Base-by-base conservation (phyloP, 1,139 yeast species). In the Geotrichum siamense region DNA sequence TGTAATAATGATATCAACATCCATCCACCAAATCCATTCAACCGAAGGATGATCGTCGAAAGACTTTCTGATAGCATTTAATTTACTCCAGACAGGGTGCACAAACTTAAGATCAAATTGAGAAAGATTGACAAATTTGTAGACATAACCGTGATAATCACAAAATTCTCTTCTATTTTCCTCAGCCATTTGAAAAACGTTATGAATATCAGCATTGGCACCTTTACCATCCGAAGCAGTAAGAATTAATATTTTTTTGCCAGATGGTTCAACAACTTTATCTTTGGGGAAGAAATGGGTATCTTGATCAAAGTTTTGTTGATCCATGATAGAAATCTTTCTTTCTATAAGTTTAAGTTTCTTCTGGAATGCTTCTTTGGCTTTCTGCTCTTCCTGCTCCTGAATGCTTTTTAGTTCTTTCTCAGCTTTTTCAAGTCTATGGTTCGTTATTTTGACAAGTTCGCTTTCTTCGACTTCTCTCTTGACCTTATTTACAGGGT, bases 151-250 rank as follows among this genome's bases (percentile, higher is more conserved):
- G 39, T 63, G 66, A 43, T 47, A 49, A 31, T 51, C 51, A 34
- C 63, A 58, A 47, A 61, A 63, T 31, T 59, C 63, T 16, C 54
- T 50, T 13, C 67, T 55, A 48, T 62, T 63, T 31, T 49, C 41
- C 33, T 55, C 48, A 17, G 61, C 56, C 54, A 49, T 51, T 10
- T 53, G 43, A 17, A 55, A 44, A 10, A 56, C 45, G 34, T 57
- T 54, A 6, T 48, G 41, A 26, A 53, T 57, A 13, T 45, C 51
- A n/a, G 48, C 44, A 21, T 55, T 50, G 49, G 25, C 51, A 10
- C 61, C 61, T 10, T 50, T 53, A 29, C 57, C 55, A 36, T 62
- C 65, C 23, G 56, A 48, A 9, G 62, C 64, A 10, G 65, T 53
- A 36, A 62, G 43, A 13, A 62, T 34, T 20, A 60, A 53, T 17